Conservation (phyloP, 805 yeast species). For the Candida sphagnicola region DNA sequence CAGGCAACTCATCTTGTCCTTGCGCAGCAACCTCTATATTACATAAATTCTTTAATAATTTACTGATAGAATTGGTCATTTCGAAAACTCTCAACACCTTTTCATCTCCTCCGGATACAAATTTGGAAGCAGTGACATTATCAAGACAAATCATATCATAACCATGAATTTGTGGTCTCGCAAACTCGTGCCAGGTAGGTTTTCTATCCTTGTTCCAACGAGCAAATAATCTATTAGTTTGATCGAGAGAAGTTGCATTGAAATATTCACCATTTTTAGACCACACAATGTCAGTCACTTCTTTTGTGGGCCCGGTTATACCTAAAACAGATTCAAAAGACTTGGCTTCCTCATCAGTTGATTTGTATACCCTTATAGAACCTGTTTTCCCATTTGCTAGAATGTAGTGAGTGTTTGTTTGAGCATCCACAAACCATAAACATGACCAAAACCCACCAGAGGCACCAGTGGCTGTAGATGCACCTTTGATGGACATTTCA, state of each 20-base stretch:
- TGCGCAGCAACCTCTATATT: constrained; percentile 29
- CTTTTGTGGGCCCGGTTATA: constrained; percentile 71
- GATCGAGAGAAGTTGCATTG: constrained; percentile 81
- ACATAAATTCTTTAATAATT: constrained; percentile 53
- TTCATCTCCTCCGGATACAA: constrained; percentile 95
- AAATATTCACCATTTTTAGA: constrained; percentile 60
- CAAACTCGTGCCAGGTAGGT: constrained; percentile 80
- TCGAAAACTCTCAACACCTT: constrained; percentile 86
- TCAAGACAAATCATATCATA: constrained; percentile 88
- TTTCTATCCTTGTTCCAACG: constrained; percentile 44
- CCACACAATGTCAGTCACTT: constrained; percentile 80
- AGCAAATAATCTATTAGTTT: constrained; percentile 83
- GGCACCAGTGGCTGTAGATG: constrained; percentile 97
- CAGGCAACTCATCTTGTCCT: constrained; percentile 48
- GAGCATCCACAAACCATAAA: constrained; percentile 56
- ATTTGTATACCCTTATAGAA: constrained; percentile 75
- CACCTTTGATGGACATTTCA: constrained; percentile 92
- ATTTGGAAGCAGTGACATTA: constrained; percentile 54
- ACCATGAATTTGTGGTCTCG: constrained; percentile 98
- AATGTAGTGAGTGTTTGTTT: constrained; percentile 38
- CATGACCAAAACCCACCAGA: constrained; percentile 63
- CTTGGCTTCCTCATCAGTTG: constrained; percentile 23
- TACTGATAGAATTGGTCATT: constrained; percentile 76
- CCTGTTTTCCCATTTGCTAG: constrained; percentile 91
- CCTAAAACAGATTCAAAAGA: constrained; percentile 49